These are phyloP conservation scores for Paecilomyces sp. DNA, from an alignment of 2,329 filamentous ascomycete species.

Conservation along the genomic window DNA sequence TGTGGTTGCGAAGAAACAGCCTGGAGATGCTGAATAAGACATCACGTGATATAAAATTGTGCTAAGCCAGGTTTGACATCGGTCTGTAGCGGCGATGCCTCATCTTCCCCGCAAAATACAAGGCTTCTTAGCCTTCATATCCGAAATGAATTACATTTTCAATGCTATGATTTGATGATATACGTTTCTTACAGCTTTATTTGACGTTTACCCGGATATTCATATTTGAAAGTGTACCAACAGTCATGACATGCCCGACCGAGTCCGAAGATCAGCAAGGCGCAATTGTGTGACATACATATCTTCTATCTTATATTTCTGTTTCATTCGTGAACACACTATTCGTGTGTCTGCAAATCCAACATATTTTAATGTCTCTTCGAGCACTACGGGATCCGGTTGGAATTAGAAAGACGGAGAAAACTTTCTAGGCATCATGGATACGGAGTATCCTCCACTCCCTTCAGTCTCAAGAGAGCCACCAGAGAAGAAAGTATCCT, in stretches of 20 bases:
- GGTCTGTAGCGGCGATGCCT: neutral
- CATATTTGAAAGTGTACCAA: neutral
- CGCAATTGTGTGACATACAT: neutral
- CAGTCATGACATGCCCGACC: neutral
- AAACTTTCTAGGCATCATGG: slow-evolving; percentile 9
- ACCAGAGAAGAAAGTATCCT: slow-evolving; percentile 2
- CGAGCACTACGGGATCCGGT: neutral
- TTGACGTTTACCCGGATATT: neutral
- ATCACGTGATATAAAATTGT: neutral
- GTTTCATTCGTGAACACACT: neutral
- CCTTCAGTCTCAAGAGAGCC: slow-evolving; percentile 4
- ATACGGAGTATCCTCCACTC: slow-evolving; percentile 16
- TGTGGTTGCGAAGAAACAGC: too few relatives aligned
- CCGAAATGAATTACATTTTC: neutral
- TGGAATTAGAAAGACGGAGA: too few relatives aligned
- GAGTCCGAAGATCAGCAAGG: neutral
- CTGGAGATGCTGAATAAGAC: neutral
- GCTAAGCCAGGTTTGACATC: neutral
- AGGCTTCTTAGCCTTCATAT: neutral
- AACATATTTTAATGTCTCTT: neutral
- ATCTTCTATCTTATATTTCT: neutral
- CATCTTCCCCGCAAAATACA: neutral
- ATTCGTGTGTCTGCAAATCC: neutral
- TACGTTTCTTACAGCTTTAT: neutral
- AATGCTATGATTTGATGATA: neutral